Conservation (phyloP, 352 stramenopile genomes). For the Phytophthora tentaculata region DNA sequence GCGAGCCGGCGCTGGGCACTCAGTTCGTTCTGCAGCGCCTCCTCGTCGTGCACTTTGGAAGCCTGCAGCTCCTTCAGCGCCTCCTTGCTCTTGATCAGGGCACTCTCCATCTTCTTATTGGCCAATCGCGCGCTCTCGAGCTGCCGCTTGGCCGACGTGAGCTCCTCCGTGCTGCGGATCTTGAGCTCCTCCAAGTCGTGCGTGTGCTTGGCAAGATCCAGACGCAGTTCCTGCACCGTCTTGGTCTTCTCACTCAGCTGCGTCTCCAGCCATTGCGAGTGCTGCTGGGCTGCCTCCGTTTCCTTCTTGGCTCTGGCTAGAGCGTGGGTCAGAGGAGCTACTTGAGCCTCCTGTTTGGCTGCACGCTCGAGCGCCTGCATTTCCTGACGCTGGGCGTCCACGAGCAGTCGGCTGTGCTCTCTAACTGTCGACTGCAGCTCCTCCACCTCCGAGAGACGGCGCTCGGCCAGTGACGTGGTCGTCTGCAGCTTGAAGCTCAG, state of each 20-base stretch:
- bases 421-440: conserved; percentile 61
- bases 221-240: conserved; percentile 63
- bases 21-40: conserved; percentile 72
- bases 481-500: conserved; percentile 58
- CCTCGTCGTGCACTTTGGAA: conserved; percentile 63
- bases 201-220: conserved; percentile 56
- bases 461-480: conserved; percentile 56
- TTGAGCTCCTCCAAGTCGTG: conserved; percentile 68
- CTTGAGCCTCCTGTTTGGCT: conserved; percentile 63
- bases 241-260: conserved; percentile 75
- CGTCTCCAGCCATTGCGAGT: conserved; percentile 72
- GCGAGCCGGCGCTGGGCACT: conserved; percentile 70
- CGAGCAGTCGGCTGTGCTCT: conserved; percentile 60
- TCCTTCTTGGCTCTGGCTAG: conserved; percentile 61
- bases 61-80: conserved; percentile 74
- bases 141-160: conserved; percentile 54
- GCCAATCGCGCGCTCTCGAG: conserved; percentile 65
- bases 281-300: conserved; percentile 53
- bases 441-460: conserved; percentile 67
- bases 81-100: conserved; percentile 70
- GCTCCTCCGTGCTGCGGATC: conserved; percentile 53
- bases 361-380: conserved; percentile 68
- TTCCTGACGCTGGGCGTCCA: conserved; percentile 64
- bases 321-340: conserved; percentile 59
- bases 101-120: conserved; percentile 70